These are phyloP conservation scores for Thalassiosira livingstoniorum DNA, from an alignment of 352 stramenopile genomes.

Conservation along the genomic window DNA sequence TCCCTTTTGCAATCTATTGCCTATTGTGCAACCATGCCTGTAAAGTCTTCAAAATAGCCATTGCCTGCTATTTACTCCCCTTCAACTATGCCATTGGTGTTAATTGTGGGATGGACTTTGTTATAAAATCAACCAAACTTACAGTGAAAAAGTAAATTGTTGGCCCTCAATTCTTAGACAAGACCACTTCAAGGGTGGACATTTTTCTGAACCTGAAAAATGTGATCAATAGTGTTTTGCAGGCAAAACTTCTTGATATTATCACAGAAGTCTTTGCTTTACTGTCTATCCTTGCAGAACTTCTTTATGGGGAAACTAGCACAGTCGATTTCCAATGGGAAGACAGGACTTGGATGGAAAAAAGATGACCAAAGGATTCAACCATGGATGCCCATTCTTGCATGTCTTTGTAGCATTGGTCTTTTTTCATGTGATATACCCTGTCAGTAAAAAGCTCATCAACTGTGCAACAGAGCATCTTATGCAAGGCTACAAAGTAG, in stretches of 20 bases:
- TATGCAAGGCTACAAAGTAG: not conserved
- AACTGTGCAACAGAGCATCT: not conserved
- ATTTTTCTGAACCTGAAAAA: slow-evolving; percentile 12
- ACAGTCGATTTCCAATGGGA: not conserved
- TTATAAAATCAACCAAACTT: not conserved
- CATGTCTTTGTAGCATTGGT: not conserved
- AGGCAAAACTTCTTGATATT: not conserved
- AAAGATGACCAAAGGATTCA: slow-evolving; percentile 10
- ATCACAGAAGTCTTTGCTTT: not conserved
- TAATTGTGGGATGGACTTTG: not conserved
- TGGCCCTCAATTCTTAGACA: not conserved
- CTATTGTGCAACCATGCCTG: slow-evolving; percentile 23
- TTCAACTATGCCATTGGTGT: not conserved
- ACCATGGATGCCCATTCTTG: not conserved
- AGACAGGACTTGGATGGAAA: not conserved
- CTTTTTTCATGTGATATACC: not conserved
- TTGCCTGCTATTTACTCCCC: slow-evolving; percentile 8
- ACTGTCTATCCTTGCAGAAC: not conserved
- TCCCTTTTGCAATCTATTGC: slow-evolving; percentile 32
- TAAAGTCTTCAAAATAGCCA: not conserved
- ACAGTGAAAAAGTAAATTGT: too few species aligned
- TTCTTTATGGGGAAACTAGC: not conserved
- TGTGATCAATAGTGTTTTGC: slow-evolving; percentile 21
- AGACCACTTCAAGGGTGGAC: not conserved
- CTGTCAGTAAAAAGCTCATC: too few species aligned